Percentiles rank a stretch among this genome's conserved stretches.
phyloP scores from a whole-genome alignment of 1,284 basidiomycete genomes.

The Coniferiporia sulphurascens region DNA sequence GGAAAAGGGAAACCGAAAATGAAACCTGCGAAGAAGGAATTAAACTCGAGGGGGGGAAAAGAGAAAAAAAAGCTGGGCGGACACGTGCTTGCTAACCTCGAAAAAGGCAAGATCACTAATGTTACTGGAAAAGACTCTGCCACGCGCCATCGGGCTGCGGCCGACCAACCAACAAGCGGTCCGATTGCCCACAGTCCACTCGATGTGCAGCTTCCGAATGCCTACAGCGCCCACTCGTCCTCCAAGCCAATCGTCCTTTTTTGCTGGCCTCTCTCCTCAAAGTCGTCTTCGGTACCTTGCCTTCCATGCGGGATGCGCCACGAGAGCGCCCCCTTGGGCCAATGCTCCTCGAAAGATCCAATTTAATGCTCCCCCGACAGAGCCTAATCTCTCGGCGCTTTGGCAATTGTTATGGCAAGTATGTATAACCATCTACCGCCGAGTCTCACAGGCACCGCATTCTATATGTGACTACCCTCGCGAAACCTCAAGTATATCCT shows the following conservation, averaged over 20 bases:
- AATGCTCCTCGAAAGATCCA: constrained; percentile 3
- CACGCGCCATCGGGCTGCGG: no score
- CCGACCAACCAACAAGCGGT: no score
- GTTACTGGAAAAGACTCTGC: no score
- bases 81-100: no score
- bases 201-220: background rate
- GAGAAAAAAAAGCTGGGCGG: no score
- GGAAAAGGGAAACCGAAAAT: no score
- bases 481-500: constrained; percentile 11
- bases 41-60: no score
- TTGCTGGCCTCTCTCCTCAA: background rate
- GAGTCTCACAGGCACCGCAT: constrained; percentile 13
- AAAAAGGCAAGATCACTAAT: no score
- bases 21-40: background rate
- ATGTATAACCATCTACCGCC: constrained; percentile 10
- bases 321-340: background rate
- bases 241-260: background rate
- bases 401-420: background rate
- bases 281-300: constrained; percentile 10
- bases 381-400: constrained; percentile 11
- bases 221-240: background rate
- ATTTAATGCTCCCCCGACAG: constrained; percentile 8
- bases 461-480: constrained; percentile 12
- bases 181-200: no score
- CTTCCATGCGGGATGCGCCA: constrained; percentile 15